Evolutionary conservation across 768 basidiomycete genomes (phyloP).

Genomic region (Podaxis sp.): DNA sequence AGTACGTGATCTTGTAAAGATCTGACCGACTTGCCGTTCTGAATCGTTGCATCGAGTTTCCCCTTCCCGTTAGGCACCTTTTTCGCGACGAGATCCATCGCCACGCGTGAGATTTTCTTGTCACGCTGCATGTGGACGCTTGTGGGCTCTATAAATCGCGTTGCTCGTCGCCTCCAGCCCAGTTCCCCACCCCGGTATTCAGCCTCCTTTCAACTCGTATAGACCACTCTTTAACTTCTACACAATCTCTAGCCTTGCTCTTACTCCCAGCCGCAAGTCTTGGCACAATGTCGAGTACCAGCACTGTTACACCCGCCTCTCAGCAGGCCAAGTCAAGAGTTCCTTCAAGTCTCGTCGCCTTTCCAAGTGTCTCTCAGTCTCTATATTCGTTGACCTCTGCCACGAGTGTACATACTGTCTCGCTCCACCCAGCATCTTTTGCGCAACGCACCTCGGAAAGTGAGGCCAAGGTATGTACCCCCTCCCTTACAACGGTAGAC

Average conservation of each 20-base stretch:
- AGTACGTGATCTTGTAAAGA: conserved; percentile 24
- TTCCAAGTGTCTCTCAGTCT: conserved; percentile 70
- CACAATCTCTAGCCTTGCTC: conserved; percentile 13
- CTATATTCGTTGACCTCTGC: conserved; percentile 72
- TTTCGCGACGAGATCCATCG: conserved; percentile 11
- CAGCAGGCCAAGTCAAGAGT: conserved; percentile 34
- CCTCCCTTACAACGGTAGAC: not conserved
- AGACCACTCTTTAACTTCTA: not conserved
- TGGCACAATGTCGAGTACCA: conserved; percentile 16
- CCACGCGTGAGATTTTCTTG: conserved; percentile 19
- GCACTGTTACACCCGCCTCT: conserved; percentile 19
- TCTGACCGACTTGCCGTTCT: conserved; percentile 27
- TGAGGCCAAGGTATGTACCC: conserved; percentile 63
- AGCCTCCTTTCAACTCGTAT: conserved; percentile 18
- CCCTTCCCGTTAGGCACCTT: conserved; percentile 28
- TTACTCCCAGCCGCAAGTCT: conserved; percentile 10
- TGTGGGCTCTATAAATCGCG: conserved; percentile 35
- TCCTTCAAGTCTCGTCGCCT: conserved; percentile 61
- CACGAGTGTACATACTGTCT: conserved; percentile 63
- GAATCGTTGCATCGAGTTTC: conserved; percentile 27
- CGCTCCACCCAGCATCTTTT: conserved; percentile 71
- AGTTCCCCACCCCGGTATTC: conserved; percentile 23
- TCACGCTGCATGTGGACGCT: conserved; percentile 30
- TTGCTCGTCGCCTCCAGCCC: conserved; percentile 24
- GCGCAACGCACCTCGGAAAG: conserved; percentile 67